Evolutionary conservation across 2,329 filamentous ascomycete species (phyloP).

Genomic region (Penicillium sclerotiorum): DNA sequence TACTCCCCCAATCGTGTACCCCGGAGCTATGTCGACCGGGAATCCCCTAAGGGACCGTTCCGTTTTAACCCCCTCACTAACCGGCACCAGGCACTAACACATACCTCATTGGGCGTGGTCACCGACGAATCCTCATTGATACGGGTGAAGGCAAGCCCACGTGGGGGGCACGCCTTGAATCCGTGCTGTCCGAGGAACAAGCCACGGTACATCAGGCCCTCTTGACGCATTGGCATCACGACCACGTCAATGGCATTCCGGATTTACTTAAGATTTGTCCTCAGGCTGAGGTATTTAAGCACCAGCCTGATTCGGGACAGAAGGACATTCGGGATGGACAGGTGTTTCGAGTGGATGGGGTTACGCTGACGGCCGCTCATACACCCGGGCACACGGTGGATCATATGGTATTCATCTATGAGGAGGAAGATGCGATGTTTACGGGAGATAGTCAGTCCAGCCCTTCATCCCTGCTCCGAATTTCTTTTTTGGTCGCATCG

Average conservation of each 20-base stretch:
- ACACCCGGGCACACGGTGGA: slow-evolving; percentile 79
- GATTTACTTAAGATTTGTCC: slow-evolving; percentile 70
- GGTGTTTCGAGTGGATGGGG: slow-evolving; percentile 54
- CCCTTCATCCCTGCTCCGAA: too few relatives aligned
- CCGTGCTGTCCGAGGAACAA: slow-evolving; percentile 67
- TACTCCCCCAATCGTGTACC: too few relatives aligned
- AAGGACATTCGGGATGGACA: slow-evolving; percentile 59
- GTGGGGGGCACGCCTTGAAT: slow-evolving; percentile 70
- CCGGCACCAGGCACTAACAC: slow-evolving; percentile 75
- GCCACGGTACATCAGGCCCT: slow-evolving; percentile 70
- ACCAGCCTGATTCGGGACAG: slow-evolving; percentile 57
- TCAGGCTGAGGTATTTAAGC: slow-evolving; percentile 66
- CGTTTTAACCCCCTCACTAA: neutral
- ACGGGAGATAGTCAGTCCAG: slow-evolving; percentile 71
- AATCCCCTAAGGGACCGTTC: too few relatives aligned
- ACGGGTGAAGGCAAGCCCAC: slow-evolving; percentile 78
- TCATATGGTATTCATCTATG: slow-evolving; percentile 76
- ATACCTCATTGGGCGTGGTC: slow-evolving; percentile 81
- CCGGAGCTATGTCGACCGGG: too few relatives aligned
- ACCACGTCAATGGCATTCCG: slow-evolving; percentile 76
- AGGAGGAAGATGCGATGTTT: slow-evolving; percentile 80
- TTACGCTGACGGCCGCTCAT: slow-evolving; percentile 67
- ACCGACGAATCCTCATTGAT: slow-evolving; percentile 77
- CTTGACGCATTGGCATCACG: slow-evolving; percentile 89
- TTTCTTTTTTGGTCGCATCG: too few relatives aligned